A percentile compares a stretch with the other conserved stretches of the same genome.
phyloP scores from a whole-genome alignment of 2,329 filamentous ascomycete genomes.

The Huntiella abstrusa region DNA sequence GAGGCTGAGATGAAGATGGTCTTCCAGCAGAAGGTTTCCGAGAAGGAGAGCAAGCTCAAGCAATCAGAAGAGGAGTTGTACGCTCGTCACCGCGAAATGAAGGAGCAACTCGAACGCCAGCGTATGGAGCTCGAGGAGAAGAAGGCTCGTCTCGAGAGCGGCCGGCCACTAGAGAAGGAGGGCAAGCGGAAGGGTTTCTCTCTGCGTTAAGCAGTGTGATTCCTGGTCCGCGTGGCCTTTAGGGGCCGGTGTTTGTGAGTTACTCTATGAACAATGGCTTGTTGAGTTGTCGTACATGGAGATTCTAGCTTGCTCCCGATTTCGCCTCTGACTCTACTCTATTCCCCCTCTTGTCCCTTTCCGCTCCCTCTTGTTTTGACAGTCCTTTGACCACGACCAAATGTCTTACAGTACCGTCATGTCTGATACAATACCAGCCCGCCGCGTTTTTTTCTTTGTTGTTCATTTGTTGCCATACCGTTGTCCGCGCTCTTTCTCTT shows the following conservation, averaged over 20 bases:
- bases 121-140: constrained; percentile 93
- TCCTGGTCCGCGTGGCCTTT: constrained; percentile 6
- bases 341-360: constrained; percentile 7
- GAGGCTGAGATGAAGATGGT: constrained; percentile 99
- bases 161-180: constrained; percentile 91
- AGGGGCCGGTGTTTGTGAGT: too few relatives aligned
- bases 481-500: constrained; percentile 9
- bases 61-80: constrained; percentile 99
- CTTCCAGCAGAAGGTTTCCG: constrained; percentile 98
- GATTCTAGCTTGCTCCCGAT: not conserved
- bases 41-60: constrained; percentile 99
- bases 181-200: constrained; percentile 99
- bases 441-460: constrained; percentile 27
- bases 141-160: constrained; percentile 88
- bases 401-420: constrained; percentile 39
- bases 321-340: constrained; percentile 6
- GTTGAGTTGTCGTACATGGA: not conserved
- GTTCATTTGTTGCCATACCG: constrained; percentile 20
- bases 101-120: constrained; percentile 95
- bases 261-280: too few relatives aligned
- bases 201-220: constrained; percentile 49
- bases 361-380: constrained; percentile 10
- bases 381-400: constrained; percentile 25
- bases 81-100: constrained; percentile 97
- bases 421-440: constrained; percentile 38